Percentiles rank a stretch among this genome's conserved stretches.
These are phyloP conservation scores for Cryptococcus floricola DNA, from an alignment of 1,284 basidiomycete genomes.

Conservation along the genomic window DNA sequence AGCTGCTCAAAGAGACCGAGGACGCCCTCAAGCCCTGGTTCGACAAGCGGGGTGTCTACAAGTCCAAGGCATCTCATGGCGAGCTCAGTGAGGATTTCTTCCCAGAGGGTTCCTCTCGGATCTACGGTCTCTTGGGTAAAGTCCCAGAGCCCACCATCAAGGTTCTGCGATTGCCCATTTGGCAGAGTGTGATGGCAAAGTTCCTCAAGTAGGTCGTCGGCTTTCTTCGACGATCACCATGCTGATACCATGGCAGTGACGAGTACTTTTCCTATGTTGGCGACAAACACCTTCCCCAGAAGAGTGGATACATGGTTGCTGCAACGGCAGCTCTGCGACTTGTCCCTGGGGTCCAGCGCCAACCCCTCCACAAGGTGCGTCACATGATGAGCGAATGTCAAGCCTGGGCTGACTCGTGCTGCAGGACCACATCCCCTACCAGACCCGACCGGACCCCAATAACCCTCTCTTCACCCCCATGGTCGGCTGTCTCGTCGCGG, in stretches of 20 bases:
- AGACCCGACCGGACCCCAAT: background rate
- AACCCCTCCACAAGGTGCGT: conserved; percentile 9
- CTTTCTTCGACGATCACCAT: too few relatives aligned
- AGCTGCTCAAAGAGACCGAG: conserved; percentile 16
- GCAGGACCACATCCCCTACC: conserved; percentile 12
- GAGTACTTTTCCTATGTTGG: conserved; percentile 7
- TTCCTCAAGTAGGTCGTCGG: conserved; percentile 15
- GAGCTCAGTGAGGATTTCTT: conserved; percentile 27
- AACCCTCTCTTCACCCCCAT: conserved; percentile 12
- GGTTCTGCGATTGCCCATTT: conserved; percentile 12
- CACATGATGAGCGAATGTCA: background rate
- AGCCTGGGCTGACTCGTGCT: background rate
- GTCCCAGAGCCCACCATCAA: conserved; percentile 14
- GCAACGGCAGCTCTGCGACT: conserved; percentile 8
- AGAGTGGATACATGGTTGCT: conserved; percentile 10
- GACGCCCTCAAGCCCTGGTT: conserved; percentile 21
- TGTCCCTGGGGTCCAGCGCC: conserved; percentile 7
- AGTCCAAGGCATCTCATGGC: conserved; percentile 10
- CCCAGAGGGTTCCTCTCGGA: conserved; percentile 13
- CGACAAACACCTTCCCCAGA: conserved; percentile 9
- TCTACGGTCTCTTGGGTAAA: conserved; percentile 17
- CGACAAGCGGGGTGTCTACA: conserved; percentile 4
- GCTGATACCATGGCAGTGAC: conserved; percentile 2
- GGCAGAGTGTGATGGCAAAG: conserved; percentile 20
- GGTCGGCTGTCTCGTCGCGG: conserved; percentile 12